phyloP scores from a whole-genome alignment of 345 rosid genomes.

The Salix suchowensis region DNA sequence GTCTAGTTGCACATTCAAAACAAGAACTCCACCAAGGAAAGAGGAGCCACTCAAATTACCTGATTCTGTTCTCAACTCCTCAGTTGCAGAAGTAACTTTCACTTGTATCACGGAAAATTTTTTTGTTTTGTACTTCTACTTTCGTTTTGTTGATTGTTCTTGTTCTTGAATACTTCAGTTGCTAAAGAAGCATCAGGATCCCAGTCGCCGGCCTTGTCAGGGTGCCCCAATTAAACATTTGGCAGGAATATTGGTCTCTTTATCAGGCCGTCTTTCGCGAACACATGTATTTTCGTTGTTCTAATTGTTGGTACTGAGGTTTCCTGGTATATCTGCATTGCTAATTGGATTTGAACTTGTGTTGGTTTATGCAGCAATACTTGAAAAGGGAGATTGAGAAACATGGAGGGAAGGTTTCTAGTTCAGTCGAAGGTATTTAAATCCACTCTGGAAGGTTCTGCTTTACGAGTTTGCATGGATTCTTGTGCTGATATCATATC shows the following conservation, averaged over 20 bases:
- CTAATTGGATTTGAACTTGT: neutral
- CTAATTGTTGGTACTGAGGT: neutral
- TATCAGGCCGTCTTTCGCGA: conserved; percentile 60
- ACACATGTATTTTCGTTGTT: conserved; percentile 46
- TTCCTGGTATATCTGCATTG: neutral
- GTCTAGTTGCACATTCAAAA: conserved; percentile 66
- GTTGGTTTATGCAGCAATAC: conserved; percentile 42
- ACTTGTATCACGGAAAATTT: neutral
- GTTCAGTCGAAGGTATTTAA: conserved; percentile 41
- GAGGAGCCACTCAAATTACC: conserved; percentile 48
- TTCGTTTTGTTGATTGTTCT: neutral
- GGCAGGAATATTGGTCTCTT: conserved; percentile 56
- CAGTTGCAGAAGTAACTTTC: conserved; percentile 43
- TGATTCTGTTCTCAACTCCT: conserved; percentile 46
- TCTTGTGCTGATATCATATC: neutral
- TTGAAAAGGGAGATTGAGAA: conserved; percentile 59
- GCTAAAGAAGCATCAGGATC: conserved; percentile 59
- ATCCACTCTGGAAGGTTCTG: neutral
- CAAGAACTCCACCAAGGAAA: conserved; percentile 55
- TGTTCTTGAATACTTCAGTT: conserved; percentile 28
- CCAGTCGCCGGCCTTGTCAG: conserved; percentile 40
- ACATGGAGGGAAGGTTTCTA: conserved; percentile 59
- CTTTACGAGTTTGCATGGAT: neutral
- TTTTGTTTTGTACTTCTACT: neutral
- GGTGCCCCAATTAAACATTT: conserved; percentile 52